Percentiles rank a stretch among this genome's conserved stretches.
phyloP scores from a whole-genome alignment of 805 yeast species.

The Suhomyces sp. region DNA sequence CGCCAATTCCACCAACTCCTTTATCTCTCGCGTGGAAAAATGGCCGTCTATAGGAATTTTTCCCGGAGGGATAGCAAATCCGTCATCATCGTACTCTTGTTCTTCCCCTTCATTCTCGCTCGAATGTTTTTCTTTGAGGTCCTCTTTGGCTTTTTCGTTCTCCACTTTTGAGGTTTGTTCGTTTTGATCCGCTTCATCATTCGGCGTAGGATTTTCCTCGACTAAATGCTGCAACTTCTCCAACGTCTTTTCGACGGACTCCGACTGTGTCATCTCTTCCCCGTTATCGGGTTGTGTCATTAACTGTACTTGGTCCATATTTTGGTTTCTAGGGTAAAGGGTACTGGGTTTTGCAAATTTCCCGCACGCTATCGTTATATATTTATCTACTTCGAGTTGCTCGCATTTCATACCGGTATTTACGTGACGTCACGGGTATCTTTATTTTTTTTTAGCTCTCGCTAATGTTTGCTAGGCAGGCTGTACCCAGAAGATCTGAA shows the following conservation, averaged over 20 bases:
- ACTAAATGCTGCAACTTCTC: conserved; percentile 27
- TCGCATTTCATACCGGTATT: background rate
- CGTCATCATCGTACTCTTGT: conserved; percentile 27
- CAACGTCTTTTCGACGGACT: conserved; percentile 14
- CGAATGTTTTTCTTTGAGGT: background rate
- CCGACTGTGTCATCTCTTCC: conserved; percentile 6
- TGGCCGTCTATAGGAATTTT: conserved; percentile 42
- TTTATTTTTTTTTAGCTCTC: background rate
- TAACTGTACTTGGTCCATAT: conserved; percentile 22
- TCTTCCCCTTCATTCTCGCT: conserved; percentile 6
- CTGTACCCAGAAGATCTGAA: background rate
- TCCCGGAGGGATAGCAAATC: conserved; percentile 36
- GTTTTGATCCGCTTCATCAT: conserved; percentile 5
- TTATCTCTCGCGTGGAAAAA: conserved; percentile 33
- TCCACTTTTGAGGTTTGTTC: background rate
- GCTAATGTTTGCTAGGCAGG: background rate
- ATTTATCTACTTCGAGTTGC: background rate
- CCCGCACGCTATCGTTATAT: background rate
- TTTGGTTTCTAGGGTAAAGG: background rate
- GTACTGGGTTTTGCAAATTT: background rate
- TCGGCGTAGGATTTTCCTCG: conserved; percentile 13
- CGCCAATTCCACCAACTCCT: conserved; percentile 29
- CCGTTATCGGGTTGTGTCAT: conserved; percentile 23
- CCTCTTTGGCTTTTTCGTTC: conserved; percentile 1
- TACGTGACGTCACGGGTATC: background rate